Evolutionary conservation across 139 green algal genomes (phyloP).

Genomic region (Tetradesmus lagerheimii): DNA sequence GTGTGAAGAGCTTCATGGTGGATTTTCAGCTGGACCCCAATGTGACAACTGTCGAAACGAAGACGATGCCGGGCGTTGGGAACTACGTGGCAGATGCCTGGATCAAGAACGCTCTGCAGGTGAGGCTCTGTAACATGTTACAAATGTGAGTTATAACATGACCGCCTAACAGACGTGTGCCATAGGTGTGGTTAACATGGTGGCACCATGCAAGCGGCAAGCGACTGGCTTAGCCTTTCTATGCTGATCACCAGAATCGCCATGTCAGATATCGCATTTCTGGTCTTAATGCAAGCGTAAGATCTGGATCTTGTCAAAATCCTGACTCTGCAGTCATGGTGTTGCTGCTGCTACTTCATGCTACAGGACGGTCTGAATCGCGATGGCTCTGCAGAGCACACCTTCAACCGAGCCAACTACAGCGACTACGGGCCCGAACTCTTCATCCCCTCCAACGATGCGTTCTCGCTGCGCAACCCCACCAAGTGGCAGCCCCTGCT

Average conservation of each 20-base stretch:
- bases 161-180: no score
- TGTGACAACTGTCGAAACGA: background rate
- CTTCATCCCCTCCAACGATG: background rate
- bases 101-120: background rate
- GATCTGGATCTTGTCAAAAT: no score
- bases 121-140: background rate
- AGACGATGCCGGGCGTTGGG: background rate
- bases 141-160: no score
- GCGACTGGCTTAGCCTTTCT: no score
- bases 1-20: background rate
- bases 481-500: conserved; percentile 15
- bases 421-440: background rate
- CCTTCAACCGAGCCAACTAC: background rate
- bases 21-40: background rate
- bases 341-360: no score
- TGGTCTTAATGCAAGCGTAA: no score
- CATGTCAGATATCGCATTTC: no score
- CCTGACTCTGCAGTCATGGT: no score
- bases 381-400: background rate
- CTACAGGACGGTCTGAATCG: background rate
- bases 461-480: background rate
- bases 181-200: no score
- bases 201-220: no score
- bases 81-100: background rate
- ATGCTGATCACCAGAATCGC: no score